phyloP scores from a whole-genome alignment of 331 rosid genomes.

The Quercus phellos region DNA sequence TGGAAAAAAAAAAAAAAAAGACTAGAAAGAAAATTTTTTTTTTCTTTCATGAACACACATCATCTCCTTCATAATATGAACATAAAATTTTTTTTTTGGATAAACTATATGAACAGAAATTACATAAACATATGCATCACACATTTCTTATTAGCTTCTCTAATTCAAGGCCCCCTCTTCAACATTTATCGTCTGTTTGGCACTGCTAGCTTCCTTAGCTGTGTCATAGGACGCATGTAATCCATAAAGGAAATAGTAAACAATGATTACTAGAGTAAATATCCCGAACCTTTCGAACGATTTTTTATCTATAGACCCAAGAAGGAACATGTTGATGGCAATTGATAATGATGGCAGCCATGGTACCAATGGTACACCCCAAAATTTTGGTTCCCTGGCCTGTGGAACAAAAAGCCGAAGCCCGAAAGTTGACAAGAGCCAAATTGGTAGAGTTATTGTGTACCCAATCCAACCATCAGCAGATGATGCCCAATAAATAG shows the following conservation, averaged over 20 bases:
- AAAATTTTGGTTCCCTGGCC: constrained; percentile 49
- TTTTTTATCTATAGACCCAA: constrained; percentile 53
- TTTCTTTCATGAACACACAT: too few relatives aligned
- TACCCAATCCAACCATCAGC: constrained; percentile 49
- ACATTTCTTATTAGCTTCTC: too few relatives aligned
- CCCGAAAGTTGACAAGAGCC: constrained; percentile 44
- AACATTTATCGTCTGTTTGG: constrained; percentile 28
- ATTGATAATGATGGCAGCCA: constrained; percentile 58
- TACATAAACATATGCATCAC: neutral
- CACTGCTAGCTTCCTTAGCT: constrained; percentile 27
- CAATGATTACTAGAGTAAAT: constrained; percentile 42
- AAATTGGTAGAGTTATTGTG: constrained; percentile 29
- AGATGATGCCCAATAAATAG: constrained; percentile 34
- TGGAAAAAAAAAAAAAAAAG: too few relatives aligned
- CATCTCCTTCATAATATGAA: too few relatives aligned
- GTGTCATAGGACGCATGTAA: constrained; percentile 72
- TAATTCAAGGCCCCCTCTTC: constrained; percentile 4
- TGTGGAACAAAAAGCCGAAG: constrained; percentile 44
- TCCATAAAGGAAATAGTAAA: constrained; percentile 51
- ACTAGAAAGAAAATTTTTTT: too few relatives aligned
- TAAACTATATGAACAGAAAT: too few relatives aligned
- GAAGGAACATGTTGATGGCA: constrained; percentile 58
- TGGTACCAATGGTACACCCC: constrained; percentile 78
- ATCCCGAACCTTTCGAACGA: constrained; percentile 49
- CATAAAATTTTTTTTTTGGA: neutral